Evolutionary conservation across 306 rosid species (phyloP), one percentile per base, ranked within the genome.

Genomic region (Senna tora): DNA sequence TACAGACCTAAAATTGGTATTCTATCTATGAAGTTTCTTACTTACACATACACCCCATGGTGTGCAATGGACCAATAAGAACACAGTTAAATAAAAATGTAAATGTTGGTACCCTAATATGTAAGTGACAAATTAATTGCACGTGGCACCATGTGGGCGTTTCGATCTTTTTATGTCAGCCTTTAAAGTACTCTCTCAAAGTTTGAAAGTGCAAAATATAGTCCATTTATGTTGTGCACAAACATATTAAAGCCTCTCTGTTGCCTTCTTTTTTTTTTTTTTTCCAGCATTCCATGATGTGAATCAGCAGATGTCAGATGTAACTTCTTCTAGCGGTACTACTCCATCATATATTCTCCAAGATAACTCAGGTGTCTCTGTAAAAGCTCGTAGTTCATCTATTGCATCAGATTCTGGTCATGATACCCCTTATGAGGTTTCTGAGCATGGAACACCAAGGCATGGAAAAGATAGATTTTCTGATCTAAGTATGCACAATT

Each of bases 231-330:
- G 9, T 54, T 77, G 30, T 25, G 38, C 14, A 36, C 75, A 58
- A 64, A 34, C 43, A 56, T 51, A 32, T 57, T 73, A 62, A 64
- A 5, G 30, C 67, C 56, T 52, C 52, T 41, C 53, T 62, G 49
- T 53, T 88, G 49, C 42, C 69, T 30, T 66, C 59, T 25, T 1
- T 80, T 89, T 68, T 87, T 47, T 30, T 72, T 43, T 66, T 65
- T 65, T 79, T 89, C 67, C 92, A 93, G 97, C 88, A 54, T 89
- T 89, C 77, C 79, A 85, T 49, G 75, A 83, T 62, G 84, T 54
- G 17, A 70, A 74, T 59, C 88, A 67, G 77, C 77, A 70, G 75
- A 34, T 69, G 64, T 75, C 87, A 33, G 87, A 85, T 47, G 85
- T 49, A 69, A 66, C 76, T 70, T 83, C 87, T 79, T 72, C 52